Evolutionary conservation across 768 basidiomycete genomes (phyloP).

Genomic region (Suillus tomentosus): DNA sequence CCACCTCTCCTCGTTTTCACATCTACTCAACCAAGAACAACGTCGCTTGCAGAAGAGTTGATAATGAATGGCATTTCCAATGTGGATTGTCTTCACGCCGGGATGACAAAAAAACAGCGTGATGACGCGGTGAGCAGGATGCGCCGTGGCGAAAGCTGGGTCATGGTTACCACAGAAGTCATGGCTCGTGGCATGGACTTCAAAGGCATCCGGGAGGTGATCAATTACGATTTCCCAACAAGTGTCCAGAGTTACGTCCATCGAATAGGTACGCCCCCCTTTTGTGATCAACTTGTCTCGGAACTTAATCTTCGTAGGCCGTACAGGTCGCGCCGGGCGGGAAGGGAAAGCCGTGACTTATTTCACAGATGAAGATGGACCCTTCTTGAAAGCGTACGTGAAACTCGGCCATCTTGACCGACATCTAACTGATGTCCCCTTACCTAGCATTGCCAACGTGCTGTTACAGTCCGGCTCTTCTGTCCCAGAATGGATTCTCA

Average conservation of each 20-base stretch:
- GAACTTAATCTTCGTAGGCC: conserved; percentile 49
- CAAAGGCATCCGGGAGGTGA: conserved; percentile 88
- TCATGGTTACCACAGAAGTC: conserved; percentile 94
- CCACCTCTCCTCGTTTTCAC: conserved; percentile 93
- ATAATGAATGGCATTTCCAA: conserved; percentile 75
- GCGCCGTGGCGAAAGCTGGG: conserved; percentile 90
- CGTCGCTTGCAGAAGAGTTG: conserved; percentile 80
- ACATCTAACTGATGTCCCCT: conserved; percentile 14
- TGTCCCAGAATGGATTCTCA: conserved; percentile 95
- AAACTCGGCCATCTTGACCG: conserved; percentile 8
- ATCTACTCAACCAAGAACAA: conserved; percentile 82
- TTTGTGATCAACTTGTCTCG: not conserved
- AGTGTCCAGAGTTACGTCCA: conserved; percentile 96
- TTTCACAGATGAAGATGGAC: conserved; percentile 92
- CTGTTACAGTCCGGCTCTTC: conserved; percentile 87
- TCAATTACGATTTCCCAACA: conserved; percentile 97
- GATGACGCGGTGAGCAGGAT: conserved; percentile 84
- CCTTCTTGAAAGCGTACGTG: conserved; percentile 84
- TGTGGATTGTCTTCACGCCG: conserved; percentile 90
- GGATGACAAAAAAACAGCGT: conserved; percentile 83
- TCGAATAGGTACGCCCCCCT: conserved; percentile 68
- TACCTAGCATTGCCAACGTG: conserved; percentile 88
- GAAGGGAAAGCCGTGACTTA: conserved; percentile 94
- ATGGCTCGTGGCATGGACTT: conserved; percentile 99
- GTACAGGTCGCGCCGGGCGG: conserved; percentile 92